Evolutionary conservation across 2,329 filamentous ascomycete genomes (phyloP).

Genomic region (Pestalotiopsis sp.): DNA sequence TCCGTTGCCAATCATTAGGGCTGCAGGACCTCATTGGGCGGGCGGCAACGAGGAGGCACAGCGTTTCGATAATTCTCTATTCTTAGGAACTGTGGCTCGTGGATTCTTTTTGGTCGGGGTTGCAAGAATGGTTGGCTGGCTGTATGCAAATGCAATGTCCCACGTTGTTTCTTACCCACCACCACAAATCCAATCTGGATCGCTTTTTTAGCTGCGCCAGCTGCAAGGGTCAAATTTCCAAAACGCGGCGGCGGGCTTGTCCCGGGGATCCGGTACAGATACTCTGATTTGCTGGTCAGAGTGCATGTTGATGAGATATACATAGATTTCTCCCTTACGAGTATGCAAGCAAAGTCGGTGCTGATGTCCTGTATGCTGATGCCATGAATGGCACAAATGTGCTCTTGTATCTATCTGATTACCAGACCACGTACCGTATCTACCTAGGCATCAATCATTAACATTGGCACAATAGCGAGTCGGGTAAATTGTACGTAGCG

Average conservation of each 20-base stretch:
- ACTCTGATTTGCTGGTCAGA: background rate
- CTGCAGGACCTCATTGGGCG: slow-evolving; percentile 7
- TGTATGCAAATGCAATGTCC: slow-evolving; percentile 11
- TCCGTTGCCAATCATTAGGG: background rate
- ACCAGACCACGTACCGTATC: background rate
- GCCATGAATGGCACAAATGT: background rate
- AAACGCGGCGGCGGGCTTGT: slow-evolving; percentile 3
- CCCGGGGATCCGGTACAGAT: slow-evolving; percentile 10
- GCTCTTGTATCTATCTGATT: background rate
- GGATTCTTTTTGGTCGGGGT: background rate
- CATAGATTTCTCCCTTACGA: background rate
- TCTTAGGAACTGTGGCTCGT: slow-evolving; percentile 13
- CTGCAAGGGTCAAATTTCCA: background rate
- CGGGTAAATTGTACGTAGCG: background rate
- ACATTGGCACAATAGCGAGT: background rate
- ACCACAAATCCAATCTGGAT: background rate
- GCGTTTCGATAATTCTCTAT: slow-evolving; percentile 18
- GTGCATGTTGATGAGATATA: background rate
- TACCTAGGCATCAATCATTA: background rate
- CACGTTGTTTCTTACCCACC: slow-evolving; percentile 12
- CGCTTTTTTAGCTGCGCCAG: background rate
- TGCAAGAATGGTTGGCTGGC: background rate
- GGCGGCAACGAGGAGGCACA: slow-evolving; percentile 16
- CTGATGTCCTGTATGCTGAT: background rate
- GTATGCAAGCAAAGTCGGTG: background rate